These are phyloP conservation scores for Chalciporus piperatus DNA, from an alignment of 768 basidiomycete species.

Conservation along the genomic window DNA sequence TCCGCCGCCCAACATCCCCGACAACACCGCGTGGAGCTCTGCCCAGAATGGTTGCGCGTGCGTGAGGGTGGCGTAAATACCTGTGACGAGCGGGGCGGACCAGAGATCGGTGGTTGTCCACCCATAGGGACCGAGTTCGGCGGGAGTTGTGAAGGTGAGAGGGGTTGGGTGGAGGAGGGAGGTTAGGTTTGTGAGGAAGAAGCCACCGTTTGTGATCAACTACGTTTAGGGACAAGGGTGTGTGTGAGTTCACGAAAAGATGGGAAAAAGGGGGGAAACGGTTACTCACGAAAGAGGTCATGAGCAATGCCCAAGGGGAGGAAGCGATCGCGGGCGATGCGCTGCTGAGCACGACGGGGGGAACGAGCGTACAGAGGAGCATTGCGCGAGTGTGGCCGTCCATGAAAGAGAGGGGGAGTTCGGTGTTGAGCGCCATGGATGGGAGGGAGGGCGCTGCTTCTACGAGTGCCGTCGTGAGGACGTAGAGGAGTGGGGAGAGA, in stretches of 20 bases:
- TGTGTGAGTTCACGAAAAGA: not conserved
- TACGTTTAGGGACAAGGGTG: conserved; percentile 30
- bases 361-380: conserved; percentile 75
- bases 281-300: conserved; percentile 66
- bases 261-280: not conserved
- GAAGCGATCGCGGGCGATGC: conserved; percentile 46
- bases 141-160: conserved; percentile 67
- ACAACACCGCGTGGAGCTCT: conserved; percentile 49
- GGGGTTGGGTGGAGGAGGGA: conserved; percentile 74
- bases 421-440: conserved; percentile 51
- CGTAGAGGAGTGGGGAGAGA: conserved; percentile 60
- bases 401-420: conserved; percentile 69
- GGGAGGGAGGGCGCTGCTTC: conserved; percentile 50
- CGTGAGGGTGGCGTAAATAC: conserved; percentile 76
- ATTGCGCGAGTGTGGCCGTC: conserved; percentile 80
- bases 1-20: conserved; percentile 40
- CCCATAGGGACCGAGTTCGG: conserved; percentile 77
- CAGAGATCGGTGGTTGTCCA: conserved; percentile 87
- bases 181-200: conserved; percentile 74
- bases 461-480: conserved; percentile 56
- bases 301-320: conserved; percentile 76
- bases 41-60: conserved; percentile 87
- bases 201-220: conserved; percentile 76
- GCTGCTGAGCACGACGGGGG: conserved; percentile 60
- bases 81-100: conserved; percentile 78